Percentiles rank a stretch among this genome's conserved stretches.
phyloP scores from a whole-genome alignment of 2,329 filamentous ascomycete genomes.

The Parafenestella ontariensis region DNA sequence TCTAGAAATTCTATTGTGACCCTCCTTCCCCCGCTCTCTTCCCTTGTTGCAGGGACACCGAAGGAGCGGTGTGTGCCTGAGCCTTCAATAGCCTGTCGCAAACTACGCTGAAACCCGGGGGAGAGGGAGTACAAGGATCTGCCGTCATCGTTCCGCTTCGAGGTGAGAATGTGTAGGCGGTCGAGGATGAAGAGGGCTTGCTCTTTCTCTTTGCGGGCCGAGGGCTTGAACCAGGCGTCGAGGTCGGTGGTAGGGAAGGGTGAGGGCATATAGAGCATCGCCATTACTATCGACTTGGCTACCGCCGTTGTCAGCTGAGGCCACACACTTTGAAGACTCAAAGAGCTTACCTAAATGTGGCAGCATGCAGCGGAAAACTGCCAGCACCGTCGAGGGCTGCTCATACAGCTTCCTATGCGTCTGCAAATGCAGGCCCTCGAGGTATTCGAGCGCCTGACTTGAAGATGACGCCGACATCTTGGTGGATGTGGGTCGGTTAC shows the following conservation, averaged over 20 bases:
- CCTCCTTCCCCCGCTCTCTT: conserved; percentile 66
- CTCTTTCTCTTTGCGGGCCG: conserved; percentile 76
- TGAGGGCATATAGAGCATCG: conserved; percentile 85
- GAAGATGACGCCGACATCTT: conserved; percentile 63
- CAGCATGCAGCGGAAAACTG: conserved; percentile 96
- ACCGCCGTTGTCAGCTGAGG: conserved; percentile 12
- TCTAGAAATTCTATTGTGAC: conserved; percentile 79
- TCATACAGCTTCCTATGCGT: conserved; percentile 93
- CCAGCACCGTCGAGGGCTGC: conserved; percentile 92
- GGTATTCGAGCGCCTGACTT: conserved; percentile 79
- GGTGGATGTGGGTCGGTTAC: conserved; percentile 40
- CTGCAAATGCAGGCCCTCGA: conserved; percentile 87
- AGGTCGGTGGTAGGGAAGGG: conserved; percentile 82
- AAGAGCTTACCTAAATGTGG: conserved; percentile 75
- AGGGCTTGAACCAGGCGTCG: conserved; percentile 82
- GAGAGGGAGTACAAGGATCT: conserved; percentile 78
- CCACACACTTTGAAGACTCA: background rate
- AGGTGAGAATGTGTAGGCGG: conserved; percentile 82
- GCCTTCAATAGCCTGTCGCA: conserved; percentile 87
- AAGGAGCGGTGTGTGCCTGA: conserved; percentile 87
- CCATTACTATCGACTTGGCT: conserved; percentile 97
- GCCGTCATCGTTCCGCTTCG: conserved; percentile 62
- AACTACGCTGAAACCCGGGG: conserved; percentile 80
- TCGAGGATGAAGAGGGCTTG: conserved; percentile 82
- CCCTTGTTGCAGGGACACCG: conserved; percentile 77